A percentile compares a stretch with the other conserved stretches of the same genome.
Conservation (phyloP, 331 rosid genomes). For the Stylosanthes scabra region DNA sequence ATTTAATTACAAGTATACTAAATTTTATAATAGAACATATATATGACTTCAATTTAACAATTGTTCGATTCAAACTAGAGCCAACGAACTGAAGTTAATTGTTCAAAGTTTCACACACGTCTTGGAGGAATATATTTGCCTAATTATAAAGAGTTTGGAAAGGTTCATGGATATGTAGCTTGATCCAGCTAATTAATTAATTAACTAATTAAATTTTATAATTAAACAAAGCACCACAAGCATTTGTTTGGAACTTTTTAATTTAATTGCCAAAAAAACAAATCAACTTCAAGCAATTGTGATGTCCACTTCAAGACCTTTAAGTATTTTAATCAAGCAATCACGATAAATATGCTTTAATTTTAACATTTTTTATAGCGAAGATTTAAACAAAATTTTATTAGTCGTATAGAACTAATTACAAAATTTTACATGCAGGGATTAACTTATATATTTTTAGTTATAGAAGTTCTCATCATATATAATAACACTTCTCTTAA, state of each 20-base stretch:
- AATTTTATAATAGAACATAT: not conserved
- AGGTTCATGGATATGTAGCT: conserved; percentile 33
- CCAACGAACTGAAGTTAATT: conserved; percentile 12
- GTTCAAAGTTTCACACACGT: conserved; percentile 24
- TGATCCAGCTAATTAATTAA: conserved; percentile 34
- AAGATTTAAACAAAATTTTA: too few species aligned
- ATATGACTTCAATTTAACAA: conserved; percentile 7
- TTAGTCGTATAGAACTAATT: too few species aligned
- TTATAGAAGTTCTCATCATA: too few species aligned
- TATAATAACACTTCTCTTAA: too few species aligned
- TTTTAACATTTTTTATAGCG: too few species aligned
- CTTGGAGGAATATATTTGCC: conserved; percentile 16
- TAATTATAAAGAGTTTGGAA: conserved; percentile 6
- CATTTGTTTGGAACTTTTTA: conserved; percentile 21
- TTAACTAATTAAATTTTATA: conserved; percentile 34
- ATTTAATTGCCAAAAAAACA: conserved; percentile 7
- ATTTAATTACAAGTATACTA: not conserved
- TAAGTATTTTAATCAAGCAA: conserved; percentile 6
- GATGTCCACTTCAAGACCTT: conserved; percentile 33
- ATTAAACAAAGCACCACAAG: conserved; percentile 28
- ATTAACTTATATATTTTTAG: too few species aligned
- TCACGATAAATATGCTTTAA: too few species aligned
- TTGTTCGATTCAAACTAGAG: conserved; percentile 13
- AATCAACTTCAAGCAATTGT: conserved; percentile 41
- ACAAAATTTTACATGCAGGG: too few species aligned